phyloP scores from a whole-genome alignment of 108 stramenopile genomes.

The Nitzschia sp. region DNA sequence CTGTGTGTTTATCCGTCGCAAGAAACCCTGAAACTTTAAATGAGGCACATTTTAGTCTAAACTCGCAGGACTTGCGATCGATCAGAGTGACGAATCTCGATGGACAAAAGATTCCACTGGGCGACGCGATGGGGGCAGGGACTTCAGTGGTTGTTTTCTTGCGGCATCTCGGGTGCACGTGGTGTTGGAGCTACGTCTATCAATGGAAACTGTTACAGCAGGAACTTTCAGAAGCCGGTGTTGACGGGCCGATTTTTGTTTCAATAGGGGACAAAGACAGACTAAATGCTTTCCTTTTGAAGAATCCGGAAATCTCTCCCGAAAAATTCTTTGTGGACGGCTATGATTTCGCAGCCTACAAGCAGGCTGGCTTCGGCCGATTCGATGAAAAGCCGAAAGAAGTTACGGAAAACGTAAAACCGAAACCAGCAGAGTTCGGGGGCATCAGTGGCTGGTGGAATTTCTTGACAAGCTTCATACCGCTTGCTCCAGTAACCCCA shows the following conservation, averaged over 20 bases:
- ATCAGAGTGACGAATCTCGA: slow-evolving; percentile 40
- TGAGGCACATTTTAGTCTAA: too few species aligned
- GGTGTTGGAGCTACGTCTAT: slow-evolving; percentile 84
- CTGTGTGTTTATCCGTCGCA: too few species aligned
- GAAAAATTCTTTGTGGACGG: slow-evolving; percentile 66
- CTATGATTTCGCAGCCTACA: slow-evolving; percentile 65
- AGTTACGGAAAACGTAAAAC: slow-evolving; percentile 40
- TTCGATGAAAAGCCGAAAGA: slow-evolving; percentile 42
- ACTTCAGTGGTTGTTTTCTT: slow-evolving; percentile 68
- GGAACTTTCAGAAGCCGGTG: slow-evolving; percentile 24
- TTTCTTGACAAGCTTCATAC: slow-evolving; percentile 52
- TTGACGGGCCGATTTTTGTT: slow-evolving; percentile 66
- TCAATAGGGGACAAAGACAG: slow-evolving; percentile 68
- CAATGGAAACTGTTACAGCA: slow-evolving; percentile 62
- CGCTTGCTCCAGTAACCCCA: slow-evolving; percentile 52
- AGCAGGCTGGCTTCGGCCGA: slow-evolving; percentile 49
- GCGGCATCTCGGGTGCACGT: slow-evolving; percentile 81
- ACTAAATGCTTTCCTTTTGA: slow-evolving; percentile 58
- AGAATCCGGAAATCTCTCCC: slow-evolving; percentile 53
- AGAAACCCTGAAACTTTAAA: too few species aligned
- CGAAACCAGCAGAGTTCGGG: slow-evolving; percentile 52
- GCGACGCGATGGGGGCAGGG: slow-evolving; percentile 38
- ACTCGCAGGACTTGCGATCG: slow-evolving; percentile 6
- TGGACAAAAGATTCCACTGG: slow-evolving; percentile 54
- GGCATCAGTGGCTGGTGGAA: slow-evolving; percentile 43